Evolutionary conservation across 164 flowering plant genomes (phyloP).

Genomic region (Pachysandra terminalis): DNA sequence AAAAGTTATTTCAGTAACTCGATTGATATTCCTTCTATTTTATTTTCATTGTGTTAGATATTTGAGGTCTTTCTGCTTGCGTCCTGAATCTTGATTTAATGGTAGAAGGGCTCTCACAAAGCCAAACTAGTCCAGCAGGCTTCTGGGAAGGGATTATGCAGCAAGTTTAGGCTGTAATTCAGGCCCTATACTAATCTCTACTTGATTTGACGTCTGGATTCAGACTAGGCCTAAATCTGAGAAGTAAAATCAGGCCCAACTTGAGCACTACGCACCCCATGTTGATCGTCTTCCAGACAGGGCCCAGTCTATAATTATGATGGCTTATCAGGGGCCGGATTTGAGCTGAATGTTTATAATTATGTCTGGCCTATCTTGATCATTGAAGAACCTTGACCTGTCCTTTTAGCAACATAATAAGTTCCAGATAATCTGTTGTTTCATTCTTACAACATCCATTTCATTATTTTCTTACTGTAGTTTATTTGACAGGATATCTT

Average conservation of each 20-base stretch:
- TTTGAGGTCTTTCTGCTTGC: background rate
- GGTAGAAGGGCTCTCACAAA: background rate
- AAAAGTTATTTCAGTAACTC: too few relatives aligned
- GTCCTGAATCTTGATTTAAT: too few relatives aligned
- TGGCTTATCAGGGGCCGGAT: background rate
- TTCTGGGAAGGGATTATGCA: background rate
- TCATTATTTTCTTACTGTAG: background rate
- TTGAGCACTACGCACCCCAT: background rate
- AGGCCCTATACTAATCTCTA: background rate
- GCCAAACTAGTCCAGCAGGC: background rate
- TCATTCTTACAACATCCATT: too few relatives aligned
- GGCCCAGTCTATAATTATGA: background rate
- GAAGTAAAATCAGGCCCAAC: background rate
- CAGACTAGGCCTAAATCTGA: background rate
- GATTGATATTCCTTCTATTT: background rate
- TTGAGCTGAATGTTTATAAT: too few relatives aligned
- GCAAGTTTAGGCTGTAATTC: background rate
- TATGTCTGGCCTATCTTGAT: too few relatives aligned
- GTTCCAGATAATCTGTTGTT: background rate
- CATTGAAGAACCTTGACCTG: background rate
- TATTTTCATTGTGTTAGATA: too few relatives aligned
- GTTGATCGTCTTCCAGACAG: background rate
- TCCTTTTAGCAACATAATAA: background rate
- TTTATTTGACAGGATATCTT: constrained; percentile 46
- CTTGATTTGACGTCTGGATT: background rate